phyloP scores from a whole-genome alignment of 192 early-diverging fungal genomes.

The Glomus cerebriforme region DNA sequence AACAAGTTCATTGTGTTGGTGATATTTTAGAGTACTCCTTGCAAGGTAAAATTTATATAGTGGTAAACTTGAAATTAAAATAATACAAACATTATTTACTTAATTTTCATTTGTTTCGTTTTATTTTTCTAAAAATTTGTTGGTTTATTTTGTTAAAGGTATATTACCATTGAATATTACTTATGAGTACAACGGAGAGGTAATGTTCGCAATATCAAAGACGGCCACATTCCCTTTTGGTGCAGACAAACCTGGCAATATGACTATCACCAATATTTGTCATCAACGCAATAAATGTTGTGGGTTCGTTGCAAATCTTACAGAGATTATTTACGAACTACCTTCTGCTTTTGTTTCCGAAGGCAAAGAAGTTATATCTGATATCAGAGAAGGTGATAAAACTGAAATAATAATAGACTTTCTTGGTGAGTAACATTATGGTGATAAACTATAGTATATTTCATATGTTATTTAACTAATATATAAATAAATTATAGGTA shows the following conservation, averaged over 20 bases:
- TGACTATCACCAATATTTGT: conserved; percentile 49
- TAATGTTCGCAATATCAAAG: conserved; percentile 31
- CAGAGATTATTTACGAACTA: conserved; percentile 43
- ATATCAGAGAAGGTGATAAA: conserved; percentile 50
- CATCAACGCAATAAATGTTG: conserved; percentile 47
- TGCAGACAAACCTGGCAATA: conserved; percentile 51
- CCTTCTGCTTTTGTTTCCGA: conserved; percentile 43
- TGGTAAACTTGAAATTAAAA: too few relatives aligned
- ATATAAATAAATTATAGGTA: neutral
- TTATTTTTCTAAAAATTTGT: conserved; percentile 2
- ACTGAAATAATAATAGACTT: conserved; percentile 46
- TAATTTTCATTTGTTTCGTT: neutral
- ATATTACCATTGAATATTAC: conserved; percentile 28
- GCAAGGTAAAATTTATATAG: conserved; percentile 36
- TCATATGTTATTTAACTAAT: neutral
- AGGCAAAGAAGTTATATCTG: conserved; percentile 47
- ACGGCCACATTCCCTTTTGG: conserved; percentile 34
- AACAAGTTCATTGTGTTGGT: conserved; percentile 46
- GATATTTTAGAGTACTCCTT: conserved; percentile 39
- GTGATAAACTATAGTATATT: neutral
- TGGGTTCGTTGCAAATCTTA: conserved; percentile 40
- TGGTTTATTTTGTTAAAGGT: conserved; percentile 9
- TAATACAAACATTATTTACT: too few relatives aligned
- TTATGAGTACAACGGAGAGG: conserved; percentile 40
- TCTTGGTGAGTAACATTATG: conserved; percentile 31